A percentile compares a stretch with the other conserved stretches of the same genome.
Conservation (phyloP, 441 rosid genomes). For the Adansonia madagascariensis region DNA sequence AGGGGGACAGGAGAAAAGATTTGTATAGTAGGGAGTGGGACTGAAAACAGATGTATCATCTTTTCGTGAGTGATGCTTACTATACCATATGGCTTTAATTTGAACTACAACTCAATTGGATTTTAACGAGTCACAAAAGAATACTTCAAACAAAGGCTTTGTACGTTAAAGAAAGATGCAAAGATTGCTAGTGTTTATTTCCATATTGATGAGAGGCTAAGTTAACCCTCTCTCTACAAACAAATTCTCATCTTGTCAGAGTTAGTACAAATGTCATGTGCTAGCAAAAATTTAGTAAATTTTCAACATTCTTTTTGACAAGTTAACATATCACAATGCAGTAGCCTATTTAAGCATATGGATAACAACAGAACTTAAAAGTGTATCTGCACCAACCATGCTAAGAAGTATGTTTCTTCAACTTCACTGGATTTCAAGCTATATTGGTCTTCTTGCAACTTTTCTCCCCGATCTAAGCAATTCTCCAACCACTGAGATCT, state of each 20-base stretch:
- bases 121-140: neutral
- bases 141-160: neutral
- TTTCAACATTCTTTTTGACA: neutral
- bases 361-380: neutral
- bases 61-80: neutral
- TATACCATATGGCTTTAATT: neutral
- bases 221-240: neutral
- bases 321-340: conserved; percentile 10
- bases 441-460: conserved; percentile 63
- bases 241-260: conserved; percentile 1
- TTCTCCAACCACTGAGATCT: conserved; percentile 78
- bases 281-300: neutral
- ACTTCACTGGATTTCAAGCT: conserved; percentile 54
- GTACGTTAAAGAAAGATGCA: neutral
- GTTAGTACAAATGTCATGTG: neutral
- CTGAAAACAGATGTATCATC: neutral
- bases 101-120: neutral
- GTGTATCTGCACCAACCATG: conserved; percentile 47
- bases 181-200: neutral
- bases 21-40: neutral
- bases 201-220: neutral
- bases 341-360: neutral
- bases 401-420: conserved; percentile 48
- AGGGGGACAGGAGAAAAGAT: neutral
- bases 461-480: conserved; percentile 59